Conservation (phyloP, 805 yeast genomes). For the Kluyveromyces starmeri region DNA sequence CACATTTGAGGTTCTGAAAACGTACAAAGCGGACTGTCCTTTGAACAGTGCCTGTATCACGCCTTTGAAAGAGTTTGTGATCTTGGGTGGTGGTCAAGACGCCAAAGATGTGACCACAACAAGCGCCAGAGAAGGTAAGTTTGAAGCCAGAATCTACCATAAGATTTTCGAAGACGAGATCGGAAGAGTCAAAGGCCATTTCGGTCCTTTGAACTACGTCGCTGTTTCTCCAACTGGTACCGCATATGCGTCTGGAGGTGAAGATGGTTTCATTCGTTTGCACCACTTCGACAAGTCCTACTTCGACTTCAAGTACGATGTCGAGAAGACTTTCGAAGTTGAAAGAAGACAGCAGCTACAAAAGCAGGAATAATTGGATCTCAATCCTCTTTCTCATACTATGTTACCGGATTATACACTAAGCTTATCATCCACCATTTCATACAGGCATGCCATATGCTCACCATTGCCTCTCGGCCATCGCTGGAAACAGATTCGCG, state of each 20-base stretch:
- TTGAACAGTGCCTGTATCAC: conserved; percentile 93
- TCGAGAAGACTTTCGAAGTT: conserved; percentile 67
- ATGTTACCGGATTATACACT: no score
- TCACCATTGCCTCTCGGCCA: no score
- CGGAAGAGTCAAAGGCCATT: conserved; percentile 96
- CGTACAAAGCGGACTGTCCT: conserved; percentile 82
- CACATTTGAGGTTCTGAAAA: conserved; percentile 59
- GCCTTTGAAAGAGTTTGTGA: conserved; percentile 82
- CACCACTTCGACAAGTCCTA: conserved; percentile 90
- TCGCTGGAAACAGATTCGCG: no score
- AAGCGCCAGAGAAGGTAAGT: conserved; percentile 84
- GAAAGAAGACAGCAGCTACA: conserved; percentile 10
- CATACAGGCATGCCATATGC: no score
- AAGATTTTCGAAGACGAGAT: conserved; percentile 92
- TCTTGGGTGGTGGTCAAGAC: conserved; percentile 98
- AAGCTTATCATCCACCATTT: no score
- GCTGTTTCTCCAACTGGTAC: conserved; percentile 93
- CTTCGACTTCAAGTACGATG: conserved; percentile 88
- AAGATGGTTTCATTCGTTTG: conserved; percentile 93
- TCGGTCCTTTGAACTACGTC: conserved; percentile 93
- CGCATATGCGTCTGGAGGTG: conserved; percentile 95
- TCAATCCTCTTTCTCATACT: no score
- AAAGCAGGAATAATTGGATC: conserved; percentile 6
- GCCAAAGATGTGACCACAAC: conserved; percentile 99
- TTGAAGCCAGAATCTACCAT: conserved; percentile 93